These are phyloP conservation scores for Theobroma grandiflorum DNA, from an alignment of 441 rosid species.

Conservation along the genomic window DNA sequence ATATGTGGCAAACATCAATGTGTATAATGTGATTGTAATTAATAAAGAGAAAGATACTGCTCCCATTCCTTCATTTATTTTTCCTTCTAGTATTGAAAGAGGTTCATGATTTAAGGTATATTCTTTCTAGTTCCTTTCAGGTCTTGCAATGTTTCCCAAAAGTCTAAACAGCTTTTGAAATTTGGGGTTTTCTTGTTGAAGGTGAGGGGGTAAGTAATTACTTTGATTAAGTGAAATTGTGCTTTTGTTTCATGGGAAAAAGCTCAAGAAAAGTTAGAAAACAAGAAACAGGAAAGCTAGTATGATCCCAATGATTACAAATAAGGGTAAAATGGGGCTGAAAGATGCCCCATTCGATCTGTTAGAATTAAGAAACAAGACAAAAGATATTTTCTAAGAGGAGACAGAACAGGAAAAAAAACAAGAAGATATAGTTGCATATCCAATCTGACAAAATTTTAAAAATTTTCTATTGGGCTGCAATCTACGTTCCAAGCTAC, in stretches of 20 bases:
- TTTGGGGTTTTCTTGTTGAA: neutral
- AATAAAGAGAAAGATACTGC: neutral
- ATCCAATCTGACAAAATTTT: neutral
- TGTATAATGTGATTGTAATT: neutral
- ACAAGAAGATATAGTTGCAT: neutral
- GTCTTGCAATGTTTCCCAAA: neutral
- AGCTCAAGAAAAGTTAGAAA: neutral
- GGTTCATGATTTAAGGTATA: neutral
- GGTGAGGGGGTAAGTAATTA: neutral
- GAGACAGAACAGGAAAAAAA: neutral
- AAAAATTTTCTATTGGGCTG: neutral
- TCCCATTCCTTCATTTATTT: constrained; percentile 2
- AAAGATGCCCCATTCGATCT: neutral
- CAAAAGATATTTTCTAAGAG: neutral
- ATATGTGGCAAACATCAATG: neutral
- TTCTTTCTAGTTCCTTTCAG: too few species aligned
- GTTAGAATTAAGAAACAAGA: neutral
- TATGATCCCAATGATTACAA: neutral
- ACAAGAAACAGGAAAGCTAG: neutral
- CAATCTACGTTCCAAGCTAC: neutral
- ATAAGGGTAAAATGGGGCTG: neutral
- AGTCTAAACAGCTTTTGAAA: neutral
- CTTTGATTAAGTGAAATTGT: neutral
- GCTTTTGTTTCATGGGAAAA: neutral
- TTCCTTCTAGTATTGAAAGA: neutral